A percentile compares a stretch with the other conserved stretches of the same genome.
Evolutionary conservation across 805 yeast species (phyloP).

Genomic region (Nakazawaea holstii): DNA sequence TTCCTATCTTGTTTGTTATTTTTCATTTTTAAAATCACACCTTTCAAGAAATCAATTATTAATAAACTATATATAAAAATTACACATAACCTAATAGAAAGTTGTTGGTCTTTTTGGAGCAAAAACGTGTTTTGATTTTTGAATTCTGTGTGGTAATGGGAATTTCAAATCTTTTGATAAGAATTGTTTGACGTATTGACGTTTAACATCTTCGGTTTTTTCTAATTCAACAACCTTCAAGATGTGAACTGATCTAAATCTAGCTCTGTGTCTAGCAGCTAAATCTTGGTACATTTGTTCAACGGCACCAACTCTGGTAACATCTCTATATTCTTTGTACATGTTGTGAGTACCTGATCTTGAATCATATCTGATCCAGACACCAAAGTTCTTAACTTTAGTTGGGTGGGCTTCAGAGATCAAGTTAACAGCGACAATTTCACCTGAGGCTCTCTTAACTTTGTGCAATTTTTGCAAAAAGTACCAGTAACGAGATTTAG

Average conservation of each 20-base stretch:
- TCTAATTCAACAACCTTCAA: slow-evolving; percentile 98
- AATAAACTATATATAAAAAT: slow-evolving; percentile 1
- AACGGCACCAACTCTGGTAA: slow-evolving; percentile 98
- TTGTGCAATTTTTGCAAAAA: slow-evolving; percentile 98
- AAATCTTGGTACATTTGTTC: slow-evolving; percentile 98
- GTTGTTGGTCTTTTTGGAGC: slow-evolving; percentile 94
- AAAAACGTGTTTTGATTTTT: slow-evolving; percentile 82
- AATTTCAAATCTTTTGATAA: slow-evolving; percentile 91
- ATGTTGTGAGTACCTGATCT: slow-evolving; percentile 99
- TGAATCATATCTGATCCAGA: slow-evolving; percentile 99
- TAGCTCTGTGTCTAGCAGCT: slow-evolving; percentile 99
- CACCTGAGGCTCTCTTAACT: slow-evolving; percentile 99
- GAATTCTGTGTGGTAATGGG: slow-evolving; percentile 99
- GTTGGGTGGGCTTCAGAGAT: slow-evolving; percentile 96
- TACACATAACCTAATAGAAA: slow-evolving; percentile 65
- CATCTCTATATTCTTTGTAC: slow-evolving; percentile 99
- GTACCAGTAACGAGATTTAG: slow-evolving; percentile 99
- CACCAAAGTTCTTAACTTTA: slow-evolving; percentile 99
- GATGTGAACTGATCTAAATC: slow-evolving; percentile 99
- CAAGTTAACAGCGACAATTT: slow-evolving; percentile 88
- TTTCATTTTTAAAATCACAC: neutral
- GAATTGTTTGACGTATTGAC: slow-evolving; percentile 98
- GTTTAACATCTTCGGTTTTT: slow-evolving; percentile 96
- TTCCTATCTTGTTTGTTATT: neutral
- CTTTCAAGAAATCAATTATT: slow-evolving; percentile 1